Percentiles rank a stretch among this genome's conserved stretches.
Conservation (phyloP, 2,329 filamentous ascomycete species). For the Knufia fluminis region DNA sequence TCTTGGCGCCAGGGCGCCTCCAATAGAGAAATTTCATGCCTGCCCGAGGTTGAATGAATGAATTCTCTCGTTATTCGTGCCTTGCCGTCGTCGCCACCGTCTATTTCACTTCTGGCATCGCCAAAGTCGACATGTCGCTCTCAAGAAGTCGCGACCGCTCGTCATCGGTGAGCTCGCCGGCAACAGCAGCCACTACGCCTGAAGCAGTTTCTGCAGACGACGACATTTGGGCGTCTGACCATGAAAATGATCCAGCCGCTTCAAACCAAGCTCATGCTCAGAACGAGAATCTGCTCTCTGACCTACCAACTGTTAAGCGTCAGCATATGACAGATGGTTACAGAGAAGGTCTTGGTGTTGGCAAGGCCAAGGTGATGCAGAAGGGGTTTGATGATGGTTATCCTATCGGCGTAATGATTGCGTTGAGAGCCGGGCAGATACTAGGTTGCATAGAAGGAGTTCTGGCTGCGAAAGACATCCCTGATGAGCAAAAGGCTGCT, state of each 20-base stretch:
- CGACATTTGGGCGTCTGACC: slow-evolving; percentile 21
- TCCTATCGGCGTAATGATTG: slow-evolving; percentile 70
- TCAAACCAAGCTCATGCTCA: background rate
- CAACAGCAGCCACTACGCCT: slow-evolving; percentile 16
- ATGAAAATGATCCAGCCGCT: slow-evolving; percentile 3
- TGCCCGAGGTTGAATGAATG: too few species aligned
- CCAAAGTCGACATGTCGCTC: background rate
- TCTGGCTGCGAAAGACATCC: slow-evolving; percentile 32
- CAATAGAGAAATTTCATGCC: too few species aligned
- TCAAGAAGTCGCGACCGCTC: background rate
- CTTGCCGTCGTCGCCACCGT: too few species aligned
- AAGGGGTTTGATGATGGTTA: slow-evolving; percentile 88
- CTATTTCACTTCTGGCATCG: too few species aligned
- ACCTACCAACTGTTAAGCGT: slow-evolving; percentile 63
- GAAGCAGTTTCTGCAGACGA: slow-evolving; percentile 15
- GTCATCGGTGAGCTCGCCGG: slow-evolving; percentile 8
- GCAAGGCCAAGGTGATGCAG: slow-evolving; percentile 71
- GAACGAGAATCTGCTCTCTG: slow-evolving; percentile 39
- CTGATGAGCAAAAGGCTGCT: slow-evolving; percentile 2
- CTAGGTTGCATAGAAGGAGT: slow-evolving; percentile 72
- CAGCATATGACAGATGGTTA: slow-evolving; percentile 81
- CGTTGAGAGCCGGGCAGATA: slow-evolving; percentile 62
- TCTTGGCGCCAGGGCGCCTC: too few species aligned
- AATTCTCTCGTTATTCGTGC: too few species aligned
- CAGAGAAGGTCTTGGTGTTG: slow-evolving; percentile 70